Conservation (phyloP, 1,284 basidiomycete genomes). For the Sphagnurus paluster region DNA sequence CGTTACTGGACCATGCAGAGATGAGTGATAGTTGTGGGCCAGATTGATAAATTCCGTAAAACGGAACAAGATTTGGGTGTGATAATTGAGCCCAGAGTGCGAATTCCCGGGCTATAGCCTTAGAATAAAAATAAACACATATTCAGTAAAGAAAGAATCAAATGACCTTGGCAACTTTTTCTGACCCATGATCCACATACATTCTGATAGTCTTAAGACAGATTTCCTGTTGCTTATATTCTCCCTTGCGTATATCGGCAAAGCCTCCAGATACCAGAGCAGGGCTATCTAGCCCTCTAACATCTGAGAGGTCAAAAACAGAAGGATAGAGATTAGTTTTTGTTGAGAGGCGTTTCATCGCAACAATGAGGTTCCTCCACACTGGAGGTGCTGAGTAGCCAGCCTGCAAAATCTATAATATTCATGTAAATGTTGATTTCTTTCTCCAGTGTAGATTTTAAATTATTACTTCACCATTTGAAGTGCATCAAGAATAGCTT, state of each 20-base stretch:
- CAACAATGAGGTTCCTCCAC: slow-evolving; percentile 9
- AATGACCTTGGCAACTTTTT: slow-evolving; percentile 10
- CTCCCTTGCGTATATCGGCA: slow-evolving; percentile 15
- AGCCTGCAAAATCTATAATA: slow-evolving; percentile 5
- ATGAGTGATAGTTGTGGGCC: not conserved
- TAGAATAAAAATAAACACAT: not conserved
- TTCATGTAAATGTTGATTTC: not conserved
- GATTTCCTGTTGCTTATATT: not conserved
- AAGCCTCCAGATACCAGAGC: slow-evolving; percentile 11
- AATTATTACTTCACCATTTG: slow-evolving; percentile 1
- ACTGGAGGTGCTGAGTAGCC: not conserved
- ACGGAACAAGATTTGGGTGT: slow-evolving; percentile 4
- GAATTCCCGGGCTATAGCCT: not conserved
- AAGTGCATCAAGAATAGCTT: slow-evolving; percentile 10
- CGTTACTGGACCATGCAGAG: slow-evolving; percentile 1
- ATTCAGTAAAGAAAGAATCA: not conserved
- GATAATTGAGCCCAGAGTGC: slow-evolving; percentile 4
- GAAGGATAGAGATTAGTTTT: slow-evolving; percentile 10
- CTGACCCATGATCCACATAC: slow-evolving; percentile 4
- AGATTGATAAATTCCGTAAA: slow-evolving; percentile 1
- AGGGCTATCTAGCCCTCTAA: not conserved
- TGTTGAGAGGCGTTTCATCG: slow-evolving; percentile 5
- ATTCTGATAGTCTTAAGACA: slow-evolving; percentile 15
- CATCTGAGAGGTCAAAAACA: slow-evolving; percentile 3
- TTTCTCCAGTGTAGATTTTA: too few species aligned